phyloP scores from a whole-genome alignment of 73 alveolate genomes.

The Halteria grandinella region DNA sequence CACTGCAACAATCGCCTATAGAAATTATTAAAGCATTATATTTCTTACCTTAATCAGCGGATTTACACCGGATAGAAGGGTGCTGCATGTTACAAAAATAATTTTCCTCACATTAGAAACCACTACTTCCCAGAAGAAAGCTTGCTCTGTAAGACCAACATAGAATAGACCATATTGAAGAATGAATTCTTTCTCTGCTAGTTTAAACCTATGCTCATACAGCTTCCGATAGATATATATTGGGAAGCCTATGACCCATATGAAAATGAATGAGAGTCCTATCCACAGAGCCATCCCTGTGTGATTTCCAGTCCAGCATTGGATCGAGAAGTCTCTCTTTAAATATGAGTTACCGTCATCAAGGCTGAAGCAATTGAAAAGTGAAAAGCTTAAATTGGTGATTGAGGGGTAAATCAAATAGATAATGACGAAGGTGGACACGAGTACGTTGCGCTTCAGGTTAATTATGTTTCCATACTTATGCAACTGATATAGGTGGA shows the following conservation, averaged over 20 bases:
- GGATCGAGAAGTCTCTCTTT: conserved; percentile 4
- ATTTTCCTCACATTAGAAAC: conserved; percentile 9
- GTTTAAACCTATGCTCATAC: neutral
- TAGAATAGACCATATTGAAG: conserved; percentile 2
- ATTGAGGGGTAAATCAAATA: conserved; percentile 27
- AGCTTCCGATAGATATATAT: neutral
- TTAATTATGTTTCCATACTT: neutral
- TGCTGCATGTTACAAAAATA: neutral
- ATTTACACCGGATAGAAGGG: neutral
- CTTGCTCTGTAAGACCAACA: conserved; percentile 13
- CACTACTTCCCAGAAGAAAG: conserved; percentile 27
- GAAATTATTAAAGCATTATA: neutral
- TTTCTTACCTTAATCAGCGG: conserved; percentile 6
- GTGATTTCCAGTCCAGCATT: conserved; percentile 33
- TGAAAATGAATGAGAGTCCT: conserved; percentile 2
- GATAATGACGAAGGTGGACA: conserved; percentile 10
- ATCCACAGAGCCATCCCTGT: neutral
- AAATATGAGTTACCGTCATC: conserved; percentile 21
- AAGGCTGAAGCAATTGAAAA: conserved; percentile 3
- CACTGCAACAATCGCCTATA: conserved; percentile 24
- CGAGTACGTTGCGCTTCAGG: neutral
- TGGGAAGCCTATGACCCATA: conserved; percentile 38
- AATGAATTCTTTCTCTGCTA: neutral
- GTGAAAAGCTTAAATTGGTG: neutral
- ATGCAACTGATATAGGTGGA: neutral